Conservation (phyloP, 805 yeast species). For the Barnettozyma sp. region DNA sequence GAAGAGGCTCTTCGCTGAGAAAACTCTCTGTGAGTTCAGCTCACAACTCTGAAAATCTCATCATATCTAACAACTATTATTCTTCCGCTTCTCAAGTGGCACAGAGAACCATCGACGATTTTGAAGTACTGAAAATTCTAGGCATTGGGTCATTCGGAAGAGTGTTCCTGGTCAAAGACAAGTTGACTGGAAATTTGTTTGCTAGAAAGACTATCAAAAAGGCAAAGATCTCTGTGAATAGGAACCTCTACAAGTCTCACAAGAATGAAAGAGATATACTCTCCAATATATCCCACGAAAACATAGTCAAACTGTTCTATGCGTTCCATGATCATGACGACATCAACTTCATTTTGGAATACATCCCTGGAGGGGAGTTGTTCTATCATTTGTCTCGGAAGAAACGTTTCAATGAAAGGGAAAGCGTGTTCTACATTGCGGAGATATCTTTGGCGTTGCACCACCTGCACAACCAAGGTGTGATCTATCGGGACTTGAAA, state of each 20-base stretch:
- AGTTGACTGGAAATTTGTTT: constrained; percentile 50
- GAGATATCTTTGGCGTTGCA: constrained; percentile 72
- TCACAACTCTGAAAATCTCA: constrained; percentile 12
- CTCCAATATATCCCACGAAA: constrained; percentile 66
- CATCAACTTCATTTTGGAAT: constrained; percentile 70
- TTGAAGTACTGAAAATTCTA: constrained; percentile 61
- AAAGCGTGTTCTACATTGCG: constrained; percentile 71
- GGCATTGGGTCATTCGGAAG: constrained; percentile 89
- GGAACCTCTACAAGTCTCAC: constrained; percentile 56
- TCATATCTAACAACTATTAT: constrained; percentile 12
- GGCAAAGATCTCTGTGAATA: constrained; percentile 60
- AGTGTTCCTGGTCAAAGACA: constrained; percentile 71
- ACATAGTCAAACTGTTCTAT: constrained; percentile 73
- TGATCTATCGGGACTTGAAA: constrained; percentile 80
- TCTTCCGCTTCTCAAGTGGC: constrained; percentile 6
- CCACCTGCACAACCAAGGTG: constrained; percentile 73
- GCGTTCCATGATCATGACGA: constrained; percentile 77
- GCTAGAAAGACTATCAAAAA: constrained; percentile 85
- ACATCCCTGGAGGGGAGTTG: constrained; percentile 85
- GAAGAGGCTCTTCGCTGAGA: constrained; percentile 16
- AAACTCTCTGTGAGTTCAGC: constrained; percentile 16
- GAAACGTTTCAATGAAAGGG: constrained; percentile 46
- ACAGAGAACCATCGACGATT: constrained; percentile 40
- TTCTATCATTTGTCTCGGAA: constrained; percentile 37
- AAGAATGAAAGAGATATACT: constrained; percentile 73